Percentiles rank a stretch among this genome's conserved stretches.
Evolutionary conservation across 1,284 basidiomycete species (phyloP).

Genomic region (Malassezia brasiliensis): DNA sequence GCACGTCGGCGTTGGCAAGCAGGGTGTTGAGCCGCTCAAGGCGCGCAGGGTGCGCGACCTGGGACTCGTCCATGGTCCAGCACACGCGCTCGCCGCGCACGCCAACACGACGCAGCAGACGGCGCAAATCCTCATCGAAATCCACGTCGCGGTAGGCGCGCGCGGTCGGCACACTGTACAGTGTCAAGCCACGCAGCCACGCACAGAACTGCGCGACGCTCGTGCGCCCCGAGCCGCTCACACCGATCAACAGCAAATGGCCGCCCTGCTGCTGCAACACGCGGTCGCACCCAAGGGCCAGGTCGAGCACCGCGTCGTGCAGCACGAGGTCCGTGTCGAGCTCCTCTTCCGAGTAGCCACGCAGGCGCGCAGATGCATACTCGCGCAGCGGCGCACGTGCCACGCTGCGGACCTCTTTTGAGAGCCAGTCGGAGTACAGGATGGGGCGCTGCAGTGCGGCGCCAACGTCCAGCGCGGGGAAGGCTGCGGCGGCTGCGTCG

Average conservation of each 20-base stretch:
- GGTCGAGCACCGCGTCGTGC: slow-evolving; percentile 96
- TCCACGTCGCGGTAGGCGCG: slow-evolving; percentile 97
- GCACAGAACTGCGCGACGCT: slow-evolving; percentile 96
- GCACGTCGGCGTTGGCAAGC: slow-evolving; percentile 97
- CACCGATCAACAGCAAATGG: slow-evolving; percentile 89
- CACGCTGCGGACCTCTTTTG: slow-evolving; percentile 91
- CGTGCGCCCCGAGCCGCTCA: slow-evolving; percentile 97
- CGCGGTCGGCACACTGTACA: slow-evolving; percentile 97
- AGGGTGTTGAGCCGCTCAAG: slow-evolving; percentile 98
- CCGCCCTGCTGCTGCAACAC: slow-evolving; percentile 98
- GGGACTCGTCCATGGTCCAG: slow-evolving; percentile 99
- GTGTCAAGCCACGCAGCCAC: slow-evolving; percentile 97
- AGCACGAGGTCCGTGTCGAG: slow-evolving; percentile 95
- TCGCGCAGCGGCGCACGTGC: slow-evolving; percentile 85
- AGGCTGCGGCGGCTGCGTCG: slow-evolving; percentile 69
- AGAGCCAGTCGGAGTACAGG: slow-evolving; percentile 97
- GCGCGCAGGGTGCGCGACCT: slow-evolving; percentile 96
- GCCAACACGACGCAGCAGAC: slow-evolving; percentile 81
- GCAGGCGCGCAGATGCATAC: slow-evolving; percentile 88
- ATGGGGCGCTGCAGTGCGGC: slow-evolving; percentile 72
- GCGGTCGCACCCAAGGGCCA: slow-evolving; percentile 91
- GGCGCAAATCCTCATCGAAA: slow-evolving; percentile 93
- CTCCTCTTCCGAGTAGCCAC: slow-evolving; percentile 59
- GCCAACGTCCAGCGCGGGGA: slow-evolving; percentile 77
- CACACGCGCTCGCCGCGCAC: slow-evolving; percentile 98